Base-by-base conservation (phyloP, 495 filamentous ascomycete genomes). In the Neurospora hispaniola region DNA sequence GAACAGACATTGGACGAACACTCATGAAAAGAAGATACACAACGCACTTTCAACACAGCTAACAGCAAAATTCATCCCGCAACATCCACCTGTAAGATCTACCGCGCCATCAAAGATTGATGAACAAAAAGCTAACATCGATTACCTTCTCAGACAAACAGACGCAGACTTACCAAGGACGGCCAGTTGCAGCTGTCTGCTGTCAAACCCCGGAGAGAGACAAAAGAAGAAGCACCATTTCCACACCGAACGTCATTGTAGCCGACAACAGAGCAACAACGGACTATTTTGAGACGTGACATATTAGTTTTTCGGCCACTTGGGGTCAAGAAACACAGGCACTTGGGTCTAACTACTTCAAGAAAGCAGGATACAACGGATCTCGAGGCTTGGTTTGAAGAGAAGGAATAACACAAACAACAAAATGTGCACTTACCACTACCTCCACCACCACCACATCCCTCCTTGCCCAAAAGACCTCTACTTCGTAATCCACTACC, bases 401-500 rank as follows among this genome's bases (percentile, higher is more conserved):
- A 44, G 31, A 71, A 46, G 18, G 39, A 66, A 62, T 27, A 59
- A 41, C 8, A 5, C 35, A 43, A 43, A 69, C 16, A 44, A 16
- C 69, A 71, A 71, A 7, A 75, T 75, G 75, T 76, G 73, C 69
- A 72, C 71, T 20, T 74, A 73, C 71, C 73, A 74, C 42, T 78
- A 76, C 69, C 71, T 76, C 12, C 78, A 78, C 39, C 72, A 76
- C 59, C 80, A 84, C 75, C 83, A 85, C 70, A 66, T 82, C 39
- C 75, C 77, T 3, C 81, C 81, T 0, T 85, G 83, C 75, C 73
- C 46, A 0, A 79, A 78, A 31, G 76, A 79, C 12, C 75, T 84
- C 69, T 82, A 85, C 62, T 82, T 81, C 69, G 78, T 76, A 20
- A 74, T 85, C 5, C 77, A 81, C 71, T 86, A 85, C 75, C 71